Percentiles rank a stretch among this genome's conserved stretches.
Evolutionary conservation across 805 yeast genomes (phyloP).

Genomic region (Torulaspora gathmanii): DNA sequence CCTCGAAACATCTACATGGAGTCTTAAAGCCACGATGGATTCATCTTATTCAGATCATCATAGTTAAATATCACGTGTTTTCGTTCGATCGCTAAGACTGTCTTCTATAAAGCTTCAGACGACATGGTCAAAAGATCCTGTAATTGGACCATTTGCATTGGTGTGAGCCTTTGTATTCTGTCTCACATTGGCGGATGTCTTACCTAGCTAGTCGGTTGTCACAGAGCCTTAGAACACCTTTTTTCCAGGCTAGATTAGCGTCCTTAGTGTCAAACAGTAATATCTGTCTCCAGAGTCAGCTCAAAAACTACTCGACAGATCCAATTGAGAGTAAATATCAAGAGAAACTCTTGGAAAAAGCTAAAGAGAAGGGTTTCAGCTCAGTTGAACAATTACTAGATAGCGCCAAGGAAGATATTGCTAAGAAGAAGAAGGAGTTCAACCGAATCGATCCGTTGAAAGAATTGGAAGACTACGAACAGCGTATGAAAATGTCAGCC

Average conservation of each 20-base stretch:
- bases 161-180: not conserved
- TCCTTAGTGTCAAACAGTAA: not conserved
- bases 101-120: too few species aligned
- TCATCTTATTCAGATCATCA: not conserved
- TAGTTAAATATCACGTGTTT: not conserved
- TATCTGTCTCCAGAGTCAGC: not conserved
- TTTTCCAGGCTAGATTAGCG: slow-evolving; percentile 5
- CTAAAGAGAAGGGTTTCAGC: slow-evolving; percentile 33
- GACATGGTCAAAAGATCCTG: too few species aligned
- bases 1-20: too few species aligned
- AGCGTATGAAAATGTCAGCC: slow-evolving; percentile 30
- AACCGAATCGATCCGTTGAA: slow-evolving; percentile 63
- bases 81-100: too few species aligned
- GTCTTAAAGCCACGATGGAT: too few species aligned
- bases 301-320: slow-evolving; percentile 20
- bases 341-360: slow-evolving; percentile 38
- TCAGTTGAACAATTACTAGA: slow-evolving; percentile 56
- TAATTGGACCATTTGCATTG: not conserved
- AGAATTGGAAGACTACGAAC: slow-evolving; percentile 56
- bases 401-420: slow-evolving; percentile 58
- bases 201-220: not conserved
- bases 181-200: slow-evolving; percentile 1
- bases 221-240: not conserved
- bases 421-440: slow-evolving; percentile 49
- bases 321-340: slow-evolving; percentile 32